phyloP scores from a whole-genome alignment of 106 monocot genomes.

The Dendrobium officinale region DNA sequence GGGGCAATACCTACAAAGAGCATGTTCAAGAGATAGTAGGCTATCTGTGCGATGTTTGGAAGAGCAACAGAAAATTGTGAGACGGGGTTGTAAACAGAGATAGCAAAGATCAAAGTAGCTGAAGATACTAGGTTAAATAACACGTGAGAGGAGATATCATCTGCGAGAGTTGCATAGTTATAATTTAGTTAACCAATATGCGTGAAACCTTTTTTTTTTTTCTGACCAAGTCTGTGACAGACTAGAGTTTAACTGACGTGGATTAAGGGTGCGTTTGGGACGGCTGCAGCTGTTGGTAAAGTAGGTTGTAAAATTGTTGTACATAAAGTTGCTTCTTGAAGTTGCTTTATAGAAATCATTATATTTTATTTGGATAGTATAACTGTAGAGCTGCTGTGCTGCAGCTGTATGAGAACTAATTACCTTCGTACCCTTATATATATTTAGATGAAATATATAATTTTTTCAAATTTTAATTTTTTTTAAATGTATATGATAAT shows the following conservation, averaged over 20 bases:
- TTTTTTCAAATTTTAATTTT: too few relatives aligned
- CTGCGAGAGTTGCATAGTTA: not conserved
- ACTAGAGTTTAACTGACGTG: not conserved
- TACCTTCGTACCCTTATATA: too few relatives aligned
- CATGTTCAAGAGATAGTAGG: not conserved
- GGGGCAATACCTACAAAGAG: not conserved
- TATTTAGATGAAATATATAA: too few relatives aligned
- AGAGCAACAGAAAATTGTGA: not conserved
- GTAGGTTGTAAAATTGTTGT: too few relatives aligned
- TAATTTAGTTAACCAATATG: not conserved
- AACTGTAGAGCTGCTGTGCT: too few relatives aligned
- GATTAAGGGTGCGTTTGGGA: not conserved
- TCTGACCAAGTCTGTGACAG: not conserved
- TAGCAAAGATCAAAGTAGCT: not conserved
- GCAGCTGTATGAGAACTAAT: too few relatives aligned
- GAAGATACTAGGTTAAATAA: not conserved
- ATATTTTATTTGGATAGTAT: too few relatives aligned
- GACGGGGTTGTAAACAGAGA: not conserved
- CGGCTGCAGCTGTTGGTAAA: too few relatives aligned
- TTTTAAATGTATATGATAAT: too few relatives aligned
- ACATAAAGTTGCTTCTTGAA: too few relatives aligned
- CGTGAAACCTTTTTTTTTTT: not conserved
- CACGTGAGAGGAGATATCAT: not conserved
- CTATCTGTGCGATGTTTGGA: not conserved
- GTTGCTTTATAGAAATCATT: too few relatives aligned